phyloP scores from a whole-genome alignment of 768 basidiomycete genomes.

The Leccinum arenicola region DNA sequence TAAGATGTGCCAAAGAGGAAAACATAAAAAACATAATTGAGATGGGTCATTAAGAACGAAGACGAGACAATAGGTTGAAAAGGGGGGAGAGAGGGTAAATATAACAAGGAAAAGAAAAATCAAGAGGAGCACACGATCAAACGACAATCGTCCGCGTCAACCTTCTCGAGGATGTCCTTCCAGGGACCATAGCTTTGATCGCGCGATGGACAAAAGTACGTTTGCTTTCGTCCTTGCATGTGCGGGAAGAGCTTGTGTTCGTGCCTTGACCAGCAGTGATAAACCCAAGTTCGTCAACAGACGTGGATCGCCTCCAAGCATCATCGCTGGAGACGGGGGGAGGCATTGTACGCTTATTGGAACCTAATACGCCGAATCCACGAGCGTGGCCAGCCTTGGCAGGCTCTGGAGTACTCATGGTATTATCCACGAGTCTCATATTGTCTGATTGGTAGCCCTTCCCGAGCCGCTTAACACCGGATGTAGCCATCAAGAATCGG shows the following conservation, averaged over 20 bases:
- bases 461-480: constrained; percentile 76
- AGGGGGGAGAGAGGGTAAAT: neutral
- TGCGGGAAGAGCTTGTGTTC: constrained; percentile 20
- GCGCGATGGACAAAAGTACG: constrained; percentile 64
- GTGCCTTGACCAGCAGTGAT: constrained; percentile 37
- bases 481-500: constrained; percentile 78
- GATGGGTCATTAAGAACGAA: constrained; percentile 18
- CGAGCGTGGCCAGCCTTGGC: constrained; percentile 20
- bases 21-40: constrained; percentile 17
- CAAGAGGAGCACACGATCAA: constrained; percentile 12
- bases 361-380: constrained; percentile 28
- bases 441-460: constrained; percentile 80
- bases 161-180: constrained; percentile 52
- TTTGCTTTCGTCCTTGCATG: constrained; percentile 36
- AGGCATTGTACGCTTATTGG: constrained; percentile 57
- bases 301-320: constrained; percentile 40
- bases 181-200: constrained; percentile 73
- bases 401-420: constrained; percentile 20
- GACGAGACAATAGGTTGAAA: neutral
- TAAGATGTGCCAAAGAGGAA: constrained; percentile 3
- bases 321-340: constrained; percentile 73
- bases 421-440: constrained; percentile 40
- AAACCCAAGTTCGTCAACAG: constrained; percentile 67
- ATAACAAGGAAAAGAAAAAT: neutral
- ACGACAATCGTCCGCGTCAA: constrained; percentile 39